These are phyloP conservation scores for Tagetes erecta DNA, from an alignment of 129 eudicot species.

Conservation along the genomic window DNA sequence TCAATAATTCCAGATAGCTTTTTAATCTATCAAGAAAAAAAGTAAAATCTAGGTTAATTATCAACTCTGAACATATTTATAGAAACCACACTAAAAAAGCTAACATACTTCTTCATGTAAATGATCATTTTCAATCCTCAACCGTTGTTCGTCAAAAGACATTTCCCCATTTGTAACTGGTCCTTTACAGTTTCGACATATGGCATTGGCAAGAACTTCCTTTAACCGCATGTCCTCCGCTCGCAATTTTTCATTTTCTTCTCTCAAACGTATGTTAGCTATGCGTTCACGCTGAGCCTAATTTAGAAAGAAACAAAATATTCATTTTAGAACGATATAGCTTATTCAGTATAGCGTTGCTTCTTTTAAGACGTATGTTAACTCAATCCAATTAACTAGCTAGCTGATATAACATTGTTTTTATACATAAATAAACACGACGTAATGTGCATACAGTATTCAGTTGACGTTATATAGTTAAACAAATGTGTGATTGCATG, in stretches of 20 bases:
- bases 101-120: slow-evolving; percentile 82
- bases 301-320: slow-evolving; percentile 6
- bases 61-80: neutral
- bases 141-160: slow-evolving; percentile 93
- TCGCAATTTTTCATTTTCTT: slow-evolving; percentile 84
- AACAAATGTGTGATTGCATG: too few relatives aligned
- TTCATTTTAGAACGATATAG: slow-evolving; percentile 6
- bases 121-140: slow-evolving; percentile 89
- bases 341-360: neutral
- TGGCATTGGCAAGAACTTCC: slow-evolving; percentile 76
- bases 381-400: too few relatives aligned
- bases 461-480: too few relatives aligned
- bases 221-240: slow-evolving; percentile 81
- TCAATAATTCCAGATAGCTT: slow-evolving; percentile 91
- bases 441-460: too few relatives aligned
- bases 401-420: too few relatives aligned
- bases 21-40: slow-evolving; percentile 55
- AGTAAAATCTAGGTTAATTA: neutral
- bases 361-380: neutral
- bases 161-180: slow-evolving; percentile 90
- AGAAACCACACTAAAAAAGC: neutral
- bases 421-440: too few relatives aligned
- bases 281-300: slow-evolving; percentile 92
- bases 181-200: slow-evolving; percentile 91
- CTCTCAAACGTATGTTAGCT: slow-evolving; percentile 72